These are phyloP conservation scores for Mrakia blollopis DNA, from an alignment of 768 basidiomycete species.

Conservation along the genomic window DNA sequence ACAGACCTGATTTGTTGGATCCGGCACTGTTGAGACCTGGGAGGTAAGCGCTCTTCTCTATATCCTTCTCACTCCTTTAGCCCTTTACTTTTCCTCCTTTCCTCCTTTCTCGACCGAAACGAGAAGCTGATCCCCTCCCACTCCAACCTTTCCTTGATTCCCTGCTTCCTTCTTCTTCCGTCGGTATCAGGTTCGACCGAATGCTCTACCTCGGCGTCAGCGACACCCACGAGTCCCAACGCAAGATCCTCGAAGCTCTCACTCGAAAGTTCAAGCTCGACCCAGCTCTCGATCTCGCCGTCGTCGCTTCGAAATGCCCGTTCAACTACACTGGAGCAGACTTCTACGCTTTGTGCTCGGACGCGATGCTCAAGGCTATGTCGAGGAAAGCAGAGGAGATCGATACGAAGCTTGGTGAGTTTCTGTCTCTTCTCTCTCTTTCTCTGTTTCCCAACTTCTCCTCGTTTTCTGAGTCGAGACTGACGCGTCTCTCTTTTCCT, in stretches of 20 bases:
- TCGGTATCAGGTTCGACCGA: slow-evolving; percentile 72
- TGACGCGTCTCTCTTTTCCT: too few relatives aligned
- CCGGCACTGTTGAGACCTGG: slow-evolving; percentile 84
- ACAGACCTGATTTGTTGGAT: slow-evolving; percentile 86
- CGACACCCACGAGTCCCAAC: slow-evolving; percentile 75
- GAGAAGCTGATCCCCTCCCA: too few relatives aligned
- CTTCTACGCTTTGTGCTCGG: slow-evolving; percentile 94
- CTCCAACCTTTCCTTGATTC: too few relatives aligned
- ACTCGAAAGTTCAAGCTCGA: slow-evolving; percentile 87
- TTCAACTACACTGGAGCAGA: slow-evolving; percentile 97
- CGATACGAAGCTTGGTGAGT: slow-evolving; percentile 66
- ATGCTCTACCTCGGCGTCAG: slow-evolving; percentile 94
- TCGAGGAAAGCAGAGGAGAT: slow-evolving; percentile 74
- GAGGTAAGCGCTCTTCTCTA: slow-evolving; percentile 56
- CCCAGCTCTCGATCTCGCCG: slow-evolving; percentile 52
- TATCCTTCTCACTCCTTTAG: too few relatives aligned
- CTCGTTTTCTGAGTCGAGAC: slow-evolving; percentile 50
- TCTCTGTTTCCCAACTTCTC: neutral
- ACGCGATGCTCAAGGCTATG: slow-evolving; percentile 94
- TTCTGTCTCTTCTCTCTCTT: neutral
- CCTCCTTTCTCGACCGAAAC: slow-evolving; percentile 45
- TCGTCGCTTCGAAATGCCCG: slow-evolving; percentile 67
- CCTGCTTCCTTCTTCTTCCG: neutral
- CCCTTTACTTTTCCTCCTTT: neutral
- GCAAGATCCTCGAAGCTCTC: slow-evolving; percentile 78